Conservation (phyloP, 2,329 filamentous ascomycete genomes). For the Paecilomyces formosus region DNA sequence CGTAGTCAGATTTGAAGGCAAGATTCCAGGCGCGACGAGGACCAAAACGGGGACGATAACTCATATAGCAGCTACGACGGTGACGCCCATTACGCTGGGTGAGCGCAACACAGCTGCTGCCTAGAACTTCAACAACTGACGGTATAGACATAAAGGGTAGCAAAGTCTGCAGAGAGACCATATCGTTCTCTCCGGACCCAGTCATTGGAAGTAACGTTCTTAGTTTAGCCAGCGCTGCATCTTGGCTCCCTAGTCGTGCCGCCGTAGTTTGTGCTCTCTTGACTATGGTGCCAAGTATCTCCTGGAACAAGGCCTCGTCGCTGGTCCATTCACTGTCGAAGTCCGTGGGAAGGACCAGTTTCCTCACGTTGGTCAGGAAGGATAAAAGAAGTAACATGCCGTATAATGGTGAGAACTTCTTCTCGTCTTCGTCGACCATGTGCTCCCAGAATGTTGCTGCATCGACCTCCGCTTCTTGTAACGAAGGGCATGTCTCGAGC, state of each 20-base stretch:
- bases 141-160: background rate
- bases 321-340: background rate
- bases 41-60: no score
- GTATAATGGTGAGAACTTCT: background rate
- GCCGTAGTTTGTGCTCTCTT: background rate
- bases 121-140: background rate
- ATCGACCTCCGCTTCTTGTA: background rate
- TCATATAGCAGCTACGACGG: no score
- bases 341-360: background rate
- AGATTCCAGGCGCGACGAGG: no score
- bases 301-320: background rate
- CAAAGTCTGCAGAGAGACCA: background rate
- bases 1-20: background rate
- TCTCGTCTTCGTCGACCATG: background rate
- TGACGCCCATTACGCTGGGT: background rate
- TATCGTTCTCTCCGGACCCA: background rate
- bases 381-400: background rate
- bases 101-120: background rate
- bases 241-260: background rate
- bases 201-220: background rate
- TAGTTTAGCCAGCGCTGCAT: background rate
- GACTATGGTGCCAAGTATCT: background rate
- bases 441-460: background rate
- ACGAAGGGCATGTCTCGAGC: background rate
- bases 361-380: background rate